A percentile compares a stretch with the other conserved stretches of the same genome.
Evolutionary conservation across 257 asterid species (phyloP).

Genomic region (Linderniella brevidens): DNA sequence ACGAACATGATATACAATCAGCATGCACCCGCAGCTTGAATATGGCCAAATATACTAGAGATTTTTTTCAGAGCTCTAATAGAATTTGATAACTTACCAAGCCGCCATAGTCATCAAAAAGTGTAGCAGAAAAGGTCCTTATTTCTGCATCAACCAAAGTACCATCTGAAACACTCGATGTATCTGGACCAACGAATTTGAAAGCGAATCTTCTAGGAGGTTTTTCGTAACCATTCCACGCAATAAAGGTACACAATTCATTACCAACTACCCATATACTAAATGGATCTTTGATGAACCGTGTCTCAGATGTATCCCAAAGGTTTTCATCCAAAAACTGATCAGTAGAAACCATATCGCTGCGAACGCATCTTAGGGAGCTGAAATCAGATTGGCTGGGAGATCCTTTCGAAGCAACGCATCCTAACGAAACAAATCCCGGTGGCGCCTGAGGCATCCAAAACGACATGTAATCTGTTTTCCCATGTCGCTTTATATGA

Average conservation of each 20-base stretch:
- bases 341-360: conserved; percentile 69
- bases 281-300: conserved; percentile 43
- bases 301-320: conserved; percentile 85
- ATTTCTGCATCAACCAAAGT: conserved; percentile 66
- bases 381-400: conserved; percentile 66
- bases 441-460: conserved; percentile 99
- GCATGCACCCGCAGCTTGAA: too few relatives aligned
- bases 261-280: conserved; percentile 73
- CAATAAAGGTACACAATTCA: conserved; percentile 72
- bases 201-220: conserved; percentile 88
- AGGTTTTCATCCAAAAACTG: conserved; percentile 62
- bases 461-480: conserved; percentile 53
- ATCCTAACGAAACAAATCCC: conserved; percentile 81
- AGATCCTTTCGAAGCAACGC: conserved; percentile 64
- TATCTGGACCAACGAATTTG: conserved; percentile 55
- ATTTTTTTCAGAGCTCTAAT: not conserved
- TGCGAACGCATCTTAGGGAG: conserved; percentile 79
- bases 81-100: conserved; percentile 32
- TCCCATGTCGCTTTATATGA: conserved; percentile 49
- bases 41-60: too few relatives aligned
- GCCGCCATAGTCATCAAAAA: conserved; percentile 94
- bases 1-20: too few relatives aligned
- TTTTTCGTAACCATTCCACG: conserved; percentile 54
- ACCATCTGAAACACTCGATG: conserved; percentile 49
- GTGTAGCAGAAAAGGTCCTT: conserved; percentile 80